phyloP scores from a whole-genome alignment of 176 grass and related monocot genomes.

The Pontederia crassipes region DNA sequence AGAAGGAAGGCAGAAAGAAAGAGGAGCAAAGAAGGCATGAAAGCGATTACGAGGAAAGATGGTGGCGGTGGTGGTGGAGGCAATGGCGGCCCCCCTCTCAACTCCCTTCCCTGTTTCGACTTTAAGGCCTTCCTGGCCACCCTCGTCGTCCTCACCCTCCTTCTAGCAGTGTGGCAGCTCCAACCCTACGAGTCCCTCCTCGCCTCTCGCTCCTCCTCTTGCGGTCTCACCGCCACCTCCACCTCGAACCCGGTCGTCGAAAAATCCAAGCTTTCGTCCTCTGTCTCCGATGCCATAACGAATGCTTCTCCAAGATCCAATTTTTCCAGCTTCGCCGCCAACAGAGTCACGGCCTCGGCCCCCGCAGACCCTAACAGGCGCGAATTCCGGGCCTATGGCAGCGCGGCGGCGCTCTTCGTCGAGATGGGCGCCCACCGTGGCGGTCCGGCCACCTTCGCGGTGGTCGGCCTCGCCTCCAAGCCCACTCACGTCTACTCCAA shows the following conservation, averaged over 20 bases:
- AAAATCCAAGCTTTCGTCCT: neutral
- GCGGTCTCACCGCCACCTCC: conserved; percentile 4
- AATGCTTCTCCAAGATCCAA: neutral
- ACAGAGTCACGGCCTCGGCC: neutral
- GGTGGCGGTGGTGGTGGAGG: conserved; percentile 1
- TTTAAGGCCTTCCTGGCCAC: conserved; percentile 55
- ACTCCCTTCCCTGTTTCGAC: conserved; percentile 47
- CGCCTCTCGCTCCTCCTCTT: conserved; percentile 12
- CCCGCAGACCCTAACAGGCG: conserved; percentile 30
- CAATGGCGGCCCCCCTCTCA: conserved; percentile 7
- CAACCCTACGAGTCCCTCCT: conserved; percentile 61
- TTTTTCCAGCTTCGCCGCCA: neutral
- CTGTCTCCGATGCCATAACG: neutral
- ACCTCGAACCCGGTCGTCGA: neutral
- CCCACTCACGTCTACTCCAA: conserved; percentile 75
- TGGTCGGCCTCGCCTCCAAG: conserved; percentile 78
- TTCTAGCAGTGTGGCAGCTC: conserved; percentile 68
- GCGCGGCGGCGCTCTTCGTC: conserved; percentile 78
- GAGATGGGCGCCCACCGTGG: conserved; percentile 86
- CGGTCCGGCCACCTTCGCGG: conserved; percentile 63
- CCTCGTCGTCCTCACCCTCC: conserved; percentile 51
- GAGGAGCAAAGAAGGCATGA: conserved; percentile 21
- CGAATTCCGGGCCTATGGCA: conserved; percentile 58
- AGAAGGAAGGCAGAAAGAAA: neutral
- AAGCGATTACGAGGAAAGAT: conserved; percentile 39